These are phyloP conservation scores for Colletotrichum gloeosporioides DNA, from an alignment of 2,329 filamentous ascomycete species.

Conservation along the genomic window DNA sequence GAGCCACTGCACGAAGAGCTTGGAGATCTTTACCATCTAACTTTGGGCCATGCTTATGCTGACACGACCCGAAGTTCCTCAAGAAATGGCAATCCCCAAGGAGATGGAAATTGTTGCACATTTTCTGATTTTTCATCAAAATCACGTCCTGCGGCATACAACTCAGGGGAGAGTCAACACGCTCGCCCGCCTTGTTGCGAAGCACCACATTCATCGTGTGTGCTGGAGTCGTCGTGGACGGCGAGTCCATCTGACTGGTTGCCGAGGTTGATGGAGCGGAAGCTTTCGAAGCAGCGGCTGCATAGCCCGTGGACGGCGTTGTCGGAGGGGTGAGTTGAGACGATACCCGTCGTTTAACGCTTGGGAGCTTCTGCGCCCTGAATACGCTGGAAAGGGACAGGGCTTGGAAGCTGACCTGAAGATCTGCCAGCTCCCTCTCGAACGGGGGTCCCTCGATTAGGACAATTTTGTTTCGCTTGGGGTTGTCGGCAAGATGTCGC, in stretches of 20 bases:
- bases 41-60: conserved; percentile 29
- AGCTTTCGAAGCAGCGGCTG: conserved; percentile 16
- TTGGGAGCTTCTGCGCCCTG: conserved; percentile 28
- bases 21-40: conserved; percentile 26
- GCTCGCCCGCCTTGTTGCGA: conserved; percentile 30
- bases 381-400: conserved; percentile 29
- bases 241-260: neutral
- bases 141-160: conserved; percentile 24
- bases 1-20: conserved; percentile 34
- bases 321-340: conserved; percentile 24
- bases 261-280: neutral
- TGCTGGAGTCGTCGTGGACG: neutral
- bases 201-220: neutral
- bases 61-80: conserved; percentile 23
- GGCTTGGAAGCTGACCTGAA: conserved; percentile 31
- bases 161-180: conserved; percentile 30
- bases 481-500: conserved; percentile 29
- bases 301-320: conserved; percentile 23
- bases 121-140: conserved; percentile 30
- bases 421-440: conserved; percentile 35
- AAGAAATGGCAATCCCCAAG: conserved; percentile 25
- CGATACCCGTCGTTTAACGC: conserved; percentile 23
- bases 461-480: conserved; percentile 34
- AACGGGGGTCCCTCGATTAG: conserved; percentile 44
- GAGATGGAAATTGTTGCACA: conserved; percentile 39